Conservation (phyloP, 176 grass and related monocot species). For the Rhynchospora tenuis region DNA sequence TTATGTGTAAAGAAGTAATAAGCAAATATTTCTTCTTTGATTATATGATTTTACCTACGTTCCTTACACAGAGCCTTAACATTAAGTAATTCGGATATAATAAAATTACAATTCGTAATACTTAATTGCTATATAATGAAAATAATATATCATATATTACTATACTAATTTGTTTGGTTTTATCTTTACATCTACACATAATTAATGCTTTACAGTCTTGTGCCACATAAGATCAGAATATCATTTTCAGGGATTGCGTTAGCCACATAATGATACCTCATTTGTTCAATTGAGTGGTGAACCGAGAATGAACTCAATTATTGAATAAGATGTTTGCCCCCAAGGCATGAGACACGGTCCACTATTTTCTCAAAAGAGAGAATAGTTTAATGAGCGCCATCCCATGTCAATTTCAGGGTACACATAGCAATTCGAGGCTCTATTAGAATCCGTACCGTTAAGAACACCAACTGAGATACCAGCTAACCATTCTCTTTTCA, state of each 20-base stretch:
- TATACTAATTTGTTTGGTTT: background rate
- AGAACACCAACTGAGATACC: background rate
- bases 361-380: background rate
- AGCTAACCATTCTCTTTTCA: conserved; percentile 2
- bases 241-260: background rate
- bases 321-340: conserved; percentile 6
- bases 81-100: background rate
- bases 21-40: too few relatives aligned
- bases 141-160: too few relatives aligned
- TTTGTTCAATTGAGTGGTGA: conserved; percentile 9
- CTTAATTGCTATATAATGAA: too few relatives aligned
- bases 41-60: background rate
- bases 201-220: background rate
- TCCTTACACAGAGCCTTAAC: background rate
- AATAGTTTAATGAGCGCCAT: background rate
- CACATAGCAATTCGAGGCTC: background rate
- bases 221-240: background rate
- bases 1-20: too few relatives aligned
- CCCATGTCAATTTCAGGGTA: background rate
- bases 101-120: too few relatives aligned
- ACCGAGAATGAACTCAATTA: background rate
- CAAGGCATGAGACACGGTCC: background rate
- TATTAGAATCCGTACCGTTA: conserved; percentile 14
- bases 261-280: background rate
- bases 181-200: background rate